Conservation (phyloP, 768 basidiomycete species). For the Mycena filopes region DNA sequence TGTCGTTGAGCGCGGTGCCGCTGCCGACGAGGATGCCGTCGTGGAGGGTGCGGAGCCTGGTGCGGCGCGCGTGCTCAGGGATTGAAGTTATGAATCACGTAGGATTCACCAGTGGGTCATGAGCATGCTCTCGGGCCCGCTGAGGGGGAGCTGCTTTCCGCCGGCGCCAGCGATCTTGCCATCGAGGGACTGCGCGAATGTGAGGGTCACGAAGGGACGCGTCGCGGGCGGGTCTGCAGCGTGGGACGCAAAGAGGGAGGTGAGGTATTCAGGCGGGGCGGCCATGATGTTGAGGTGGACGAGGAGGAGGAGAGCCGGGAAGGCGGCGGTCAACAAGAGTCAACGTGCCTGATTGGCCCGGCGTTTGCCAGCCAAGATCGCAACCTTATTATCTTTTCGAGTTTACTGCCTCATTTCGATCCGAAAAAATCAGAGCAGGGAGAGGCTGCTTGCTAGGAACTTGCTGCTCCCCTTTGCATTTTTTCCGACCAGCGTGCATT, state of each 20-base stretch:
- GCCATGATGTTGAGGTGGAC: neutral
- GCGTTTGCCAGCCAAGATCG: no score
- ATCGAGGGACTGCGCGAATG: constrained; percentile 89
- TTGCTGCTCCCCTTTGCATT: no score
- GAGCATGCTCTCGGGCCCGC: constrained; percentile 86
- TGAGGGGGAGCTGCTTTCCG: constrained; percentile 82
- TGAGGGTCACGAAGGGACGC: constrained; percentile 78
- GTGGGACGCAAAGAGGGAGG: constrained; percentile 38
- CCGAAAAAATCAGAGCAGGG: no score
- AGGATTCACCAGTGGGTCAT: constrained; percentile 91
- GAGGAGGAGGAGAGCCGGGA: neutral
- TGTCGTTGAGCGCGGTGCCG: constrained; percentile 89
- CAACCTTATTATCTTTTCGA: no score
- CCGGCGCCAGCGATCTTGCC: constrained; percentile 84
- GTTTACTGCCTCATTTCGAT: no score
- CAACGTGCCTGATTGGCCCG: no score
- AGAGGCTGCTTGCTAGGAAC: no score
- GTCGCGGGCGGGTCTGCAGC: constrained; percentile 31
- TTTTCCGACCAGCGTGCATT: no score
- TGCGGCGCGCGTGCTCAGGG: constrained; percentile 10
- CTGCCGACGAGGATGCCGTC: constrained; percentile 93
- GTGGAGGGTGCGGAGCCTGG: constrained; percentile 94
- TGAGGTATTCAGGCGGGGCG: constrained; percentile 40
- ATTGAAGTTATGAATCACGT: neutral
- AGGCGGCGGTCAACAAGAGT: no score